Evolutionary conservation across 2,329 filamentous ascomycete species (phyloP).

Genomic region (Pseudogymnoascus sp.): DNA sequence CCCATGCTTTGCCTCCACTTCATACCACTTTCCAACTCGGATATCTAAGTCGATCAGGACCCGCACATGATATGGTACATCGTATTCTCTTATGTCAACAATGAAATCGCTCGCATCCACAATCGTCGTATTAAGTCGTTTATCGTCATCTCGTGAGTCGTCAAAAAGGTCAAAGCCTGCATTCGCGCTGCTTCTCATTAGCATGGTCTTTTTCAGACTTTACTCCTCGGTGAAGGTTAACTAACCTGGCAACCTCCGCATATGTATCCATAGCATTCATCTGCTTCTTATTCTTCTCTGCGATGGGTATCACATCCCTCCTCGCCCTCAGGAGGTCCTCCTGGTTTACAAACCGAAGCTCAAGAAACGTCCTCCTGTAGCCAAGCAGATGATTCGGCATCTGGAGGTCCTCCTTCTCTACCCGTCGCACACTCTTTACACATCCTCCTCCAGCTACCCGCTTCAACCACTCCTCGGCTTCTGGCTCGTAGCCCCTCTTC

Average conservation of each 20-base stretch:
- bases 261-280: constrained; percentile 98
- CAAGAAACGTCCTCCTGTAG: constrained; percentile 78
- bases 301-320: constrained; percentile 77
- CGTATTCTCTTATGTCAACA: constrained; percentile 97
- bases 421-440: constrained; percentile 64
- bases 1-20: constrained; percentile 88
- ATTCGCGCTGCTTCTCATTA: constrained; percentile 47
- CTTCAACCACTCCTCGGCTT: constrained; percentile 94
- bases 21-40: constrained; percentile 94
- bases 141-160: constrained; percentile 70
- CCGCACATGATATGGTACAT: constrained; percentile 97
- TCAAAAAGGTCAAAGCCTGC: constrained; percentile 94
- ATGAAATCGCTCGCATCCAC: constrained; percentile 93
- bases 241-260: constrained; percentile 84
- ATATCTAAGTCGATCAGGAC: constrained; percentile 87
- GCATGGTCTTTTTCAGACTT: not conserved
- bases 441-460: constrained; percentile 68
- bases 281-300: constrained; percentile 93
- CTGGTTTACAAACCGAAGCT: constrained; percentile 82
- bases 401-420: constrained; percentile 87
- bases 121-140: constrained; percentile 65
- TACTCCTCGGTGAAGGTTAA: constrained; percentile 15
- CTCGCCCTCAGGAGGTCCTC: constrained; percentile 76
- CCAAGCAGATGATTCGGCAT: constrained; percentile 96
- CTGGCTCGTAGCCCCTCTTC: constrained; percentile 76